A percentile compares a stretch with the other conserved stretches of the same genome.
Conservation (phyloP, 2,329 filamentous ascomycete genomes). For the Elsinoe australis region DNA sequence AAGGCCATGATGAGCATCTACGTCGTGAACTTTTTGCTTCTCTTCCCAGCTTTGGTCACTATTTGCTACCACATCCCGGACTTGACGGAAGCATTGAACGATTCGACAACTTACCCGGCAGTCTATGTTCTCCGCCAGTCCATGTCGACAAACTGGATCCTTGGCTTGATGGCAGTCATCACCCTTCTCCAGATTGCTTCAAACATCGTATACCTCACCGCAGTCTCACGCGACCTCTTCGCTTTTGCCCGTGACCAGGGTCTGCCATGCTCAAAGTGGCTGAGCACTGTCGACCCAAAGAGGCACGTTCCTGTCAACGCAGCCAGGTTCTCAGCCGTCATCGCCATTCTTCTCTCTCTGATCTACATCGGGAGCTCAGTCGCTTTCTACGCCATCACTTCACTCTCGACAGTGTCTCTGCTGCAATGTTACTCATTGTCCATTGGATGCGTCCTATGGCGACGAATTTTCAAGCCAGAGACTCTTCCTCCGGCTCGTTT, state of each 20-base stretch:
- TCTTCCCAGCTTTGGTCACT: constrained; percentile 27
- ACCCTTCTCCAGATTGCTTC: constrained; percentile 22
- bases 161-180: constrained; percentile 20
- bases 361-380: constrained; percentile 25
- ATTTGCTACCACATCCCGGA: constrained; percentile 27
- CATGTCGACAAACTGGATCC: constrained; percentile 23
- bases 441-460: constrained; percentile 25
- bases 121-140: constrained; percentile 27
- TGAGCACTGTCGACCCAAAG: constrained; percentile 17
- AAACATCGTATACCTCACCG: constrained; percentile 17
- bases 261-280: constrained; percentile 22
- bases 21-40: constrained; percentile 31
- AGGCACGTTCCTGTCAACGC: constrained; percentile 24
- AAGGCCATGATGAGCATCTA: constrained; percentile 33
- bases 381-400: constrained; percentile 22
- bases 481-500: constrained; percentile 28
- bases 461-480: constrained; percentile 22
- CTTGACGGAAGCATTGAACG: constrained; percentile 26
- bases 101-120: constrained; percentile 31
- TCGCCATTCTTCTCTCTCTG: constrained; percentile 24
- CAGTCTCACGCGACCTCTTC: constrained; percentile 27
- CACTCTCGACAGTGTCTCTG: constrained; percentile 17
- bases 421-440: constrained; percentile 20
- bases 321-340: constrained; percentile 21
- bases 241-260: constrained; percentile 26